Conservation (phyloP, 306 rosid genomes). For the Lotus japonicus region DNA sequence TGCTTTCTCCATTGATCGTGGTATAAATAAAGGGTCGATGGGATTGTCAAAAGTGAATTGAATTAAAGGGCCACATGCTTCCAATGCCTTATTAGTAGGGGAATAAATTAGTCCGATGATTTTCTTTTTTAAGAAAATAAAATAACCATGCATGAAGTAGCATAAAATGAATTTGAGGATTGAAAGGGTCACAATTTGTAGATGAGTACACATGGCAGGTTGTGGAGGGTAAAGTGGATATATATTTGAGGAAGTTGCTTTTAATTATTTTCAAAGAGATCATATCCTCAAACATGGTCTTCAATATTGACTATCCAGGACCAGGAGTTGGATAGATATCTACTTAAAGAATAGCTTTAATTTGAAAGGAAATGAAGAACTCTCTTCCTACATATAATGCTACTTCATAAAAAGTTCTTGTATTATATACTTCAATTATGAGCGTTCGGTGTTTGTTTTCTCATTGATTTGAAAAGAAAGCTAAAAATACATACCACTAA, state of each 20-base stretch:
- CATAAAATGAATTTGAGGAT: no score
- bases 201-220: no score
- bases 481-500: no score
- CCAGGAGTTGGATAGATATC: background rate
- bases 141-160: no score
- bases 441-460: no score
- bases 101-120: background rate
- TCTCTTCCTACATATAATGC: background rate
- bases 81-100: background rate
- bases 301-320: background rate
- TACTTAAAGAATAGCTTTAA: background rate
- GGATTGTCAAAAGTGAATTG: background rate
- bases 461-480: no score
- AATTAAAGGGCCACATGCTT: background rate
- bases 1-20: constrained; percentile 8
- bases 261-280: background rate
- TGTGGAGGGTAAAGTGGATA: no score
- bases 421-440: background rate
- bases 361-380: background rate
- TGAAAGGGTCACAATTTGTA: no score
- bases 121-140: background rate
- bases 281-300: background rate
- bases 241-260: constrained; percentile 31
- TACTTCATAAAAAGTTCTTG: background rate
- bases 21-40: background rate